Conservation (phyloP, 257 asterid genomes). For the Nicotiana noctiflora region DNA sequence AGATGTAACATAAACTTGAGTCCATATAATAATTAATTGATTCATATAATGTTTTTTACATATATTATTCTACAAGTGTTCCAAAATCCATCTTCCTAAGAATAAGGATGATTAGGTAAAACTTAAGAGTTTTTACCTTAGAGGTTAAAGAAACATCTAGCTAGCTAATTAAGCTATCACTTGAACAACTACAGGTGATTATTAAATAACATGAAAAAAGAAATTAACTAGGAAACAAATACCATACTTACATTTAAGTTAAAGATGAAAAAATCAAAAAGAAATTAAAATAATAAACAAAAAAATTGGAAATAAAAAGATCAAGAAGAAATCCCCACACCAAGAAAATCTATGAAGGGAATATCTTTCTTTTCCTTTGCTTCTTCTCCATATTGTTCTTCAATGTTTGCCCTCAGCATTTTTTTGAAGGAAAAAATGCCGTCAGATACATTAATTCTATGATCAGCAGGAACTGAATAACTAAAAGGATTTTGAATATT, state of each 20-base stretch:
- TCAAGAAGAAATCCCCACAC: slow-evolving; percentile 75
- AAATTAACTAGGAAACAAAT: neutral
- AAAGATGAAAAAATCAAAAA: neutral
- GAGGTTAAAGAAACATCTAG: slow-evolving; percentile 4
- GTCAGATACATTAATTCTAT: slow-evolving; percentile 8
- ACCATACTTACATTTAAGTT: neutral
- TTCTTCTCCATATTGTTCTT: slow-evolving; percentile 28
- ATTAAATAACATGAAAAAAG: neutral
- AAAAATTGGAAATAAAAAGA: neutral
- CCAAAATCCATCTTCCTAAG: neutral
- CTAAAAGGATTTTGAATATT: slow-evolving; percentile 20
- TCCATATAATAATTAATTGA: neutral
- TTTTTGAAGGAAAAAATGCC: slow-evolving; percentile 1
- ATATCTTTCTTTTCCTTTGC: slow-evolving; percentile 38
- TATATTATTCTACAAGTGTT: neutral
- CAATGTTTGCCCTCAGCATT: slow-evolving; percentile 17
- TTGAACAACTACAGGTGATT: neutral
- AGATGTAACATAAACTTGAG: neutral
- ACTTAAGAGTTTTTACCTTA: slow-evolving; percentile 1
- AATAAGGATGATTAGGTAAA: neutral
- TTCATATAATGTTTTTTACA: neutral
- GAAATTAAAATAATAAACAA: slow-evolving; percentile 2
- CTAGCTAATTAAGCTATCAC: slow-evolving; percentile 1
- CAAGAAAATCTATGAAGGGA: slow-evolving; percentile 93
- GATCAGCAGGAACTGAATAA: slow-evolving; percentile 4